Conservation (phyloP, 345 rosid species). For the Eucalyptus decipiens region DNA sequence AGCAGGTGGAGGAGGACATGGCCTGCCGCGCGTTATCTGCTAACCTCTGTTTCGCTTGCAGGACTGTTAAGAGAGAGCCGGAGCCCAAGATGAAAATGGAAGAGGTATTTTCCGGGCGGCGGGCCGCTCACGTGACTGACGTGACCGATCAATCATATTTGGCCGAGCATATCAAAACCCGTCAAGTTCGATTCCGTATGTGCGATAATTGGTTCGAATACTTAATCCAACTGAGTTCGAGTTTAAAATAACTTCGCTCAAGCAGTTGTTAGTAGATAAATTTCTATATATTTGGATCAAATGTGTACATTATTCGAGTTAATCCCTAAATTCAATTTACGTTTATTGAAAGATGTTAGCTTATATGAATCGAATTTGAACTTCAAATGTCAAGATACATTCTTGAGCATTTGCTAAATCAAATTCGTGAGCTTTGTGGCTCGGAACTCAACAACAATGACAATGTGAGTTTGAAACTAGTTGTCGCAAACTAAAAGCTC, state of each 20-base stretch:
- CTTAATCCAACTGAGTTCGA: not conserved
- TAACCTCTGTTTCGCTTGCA: not conserved
- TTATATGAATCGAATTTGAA: too few species aligned
- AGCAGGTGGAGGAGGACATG: not conserved
- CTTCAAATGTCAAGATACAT: fast-evolving
- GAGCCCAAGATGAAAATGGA: not conserved
- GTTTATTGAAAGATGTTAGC: too few species aligned
- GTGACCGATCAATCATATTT: not conserved
- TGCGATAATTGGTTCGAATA: not conserved
- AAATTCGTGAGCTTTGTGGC: too few species aligned
- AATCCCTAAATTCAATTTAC: not conserved
- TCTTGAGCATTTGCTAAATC: fast-evolving
- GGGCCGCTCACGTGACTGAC: not conserved
- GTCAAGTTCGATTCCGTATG: not conserved
- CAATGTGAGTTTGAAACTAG: fast-evolving
- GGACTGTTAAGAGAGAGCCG: not conserved
- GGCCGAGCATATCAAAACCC: not conserved
- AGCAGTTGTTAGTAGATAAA: not conserved
- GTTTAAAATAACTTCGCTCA: not conserved
- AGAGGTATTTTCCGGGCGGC: not conserved
- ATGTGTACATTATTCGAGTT: fast-evolving
- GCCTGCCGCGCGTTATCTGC: not conserved
- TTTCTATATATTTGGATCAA: fast-evolving
- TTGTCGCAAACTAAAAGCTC: fast-evolving
- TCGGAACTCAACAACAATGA: fast-evolving